Percentiles rank a stretch among this genome's conserved stretches.
These are phyloP conservation scores for Aegle marmelos DNA, from an alignment of 345 rosid species.

Conservation along the genomic window DNA sequence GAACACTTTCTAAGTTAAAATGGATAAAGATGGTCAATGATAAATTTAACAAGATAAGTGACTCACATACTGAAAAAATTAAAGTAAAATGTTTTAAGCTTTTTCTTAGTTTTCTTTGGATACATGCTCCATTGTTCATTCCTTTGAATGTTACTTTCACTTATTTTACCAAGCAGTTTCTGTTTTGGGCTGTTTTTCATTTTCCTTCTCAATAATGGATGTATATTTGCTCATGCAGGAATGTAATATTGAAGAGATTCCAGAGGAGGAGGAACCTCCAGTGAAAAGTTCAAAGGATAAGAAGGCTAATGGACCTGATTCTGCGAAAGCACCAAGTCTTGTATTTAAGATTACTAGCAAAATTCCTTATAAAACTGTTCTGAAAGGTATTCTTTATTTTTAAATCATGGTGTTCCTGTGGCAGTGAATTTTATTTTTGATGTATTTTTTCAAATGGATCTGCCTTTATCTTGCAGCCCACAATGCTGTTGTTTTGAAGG, in stretches of 20 bases:
- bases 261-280: constrained; percentile 75
- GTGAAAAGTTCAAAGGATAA: constrained; percentile 81
- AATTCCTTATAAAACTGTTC: constrained; percentile 89
- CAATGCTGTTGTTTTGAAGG: constrained; percentile 76
- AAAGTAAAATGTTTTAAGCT: too few relatives aligned
- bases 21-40: background rate
- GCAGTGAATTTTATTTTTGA: background rate
- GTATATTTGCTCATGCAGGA: constrained; percentile 46
- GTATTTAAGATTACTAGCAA: constrained; percentile 81
- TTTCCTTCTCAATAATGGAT: background rate
- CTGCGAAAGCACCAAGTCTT: constrained; percentile 61
- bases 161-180: background rate
- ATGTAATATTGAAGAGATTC: constrained; percentile 71
- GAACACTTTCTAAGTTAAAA: background rate
- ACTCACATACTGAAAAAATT: too few relatives aligned
- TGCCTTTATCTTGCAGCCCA: constrained; percentile 54
- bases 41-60: background rate
- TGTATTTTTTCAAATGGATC: background rate
- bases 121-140: background rate
- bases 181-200: background rate
- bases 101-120: background rate
- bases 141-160: background rate
- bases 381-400: constrained; percentile 48
- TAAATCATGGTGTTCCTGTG: background rate
- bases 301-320: constrained; percentile 78